Evolutionary conservation across 2,329 filamentous ascomycete genomes (phyloP), one percentile per base, ranked within the genome.

Genomic region (Tolypocladium guangdongense): DNA sequence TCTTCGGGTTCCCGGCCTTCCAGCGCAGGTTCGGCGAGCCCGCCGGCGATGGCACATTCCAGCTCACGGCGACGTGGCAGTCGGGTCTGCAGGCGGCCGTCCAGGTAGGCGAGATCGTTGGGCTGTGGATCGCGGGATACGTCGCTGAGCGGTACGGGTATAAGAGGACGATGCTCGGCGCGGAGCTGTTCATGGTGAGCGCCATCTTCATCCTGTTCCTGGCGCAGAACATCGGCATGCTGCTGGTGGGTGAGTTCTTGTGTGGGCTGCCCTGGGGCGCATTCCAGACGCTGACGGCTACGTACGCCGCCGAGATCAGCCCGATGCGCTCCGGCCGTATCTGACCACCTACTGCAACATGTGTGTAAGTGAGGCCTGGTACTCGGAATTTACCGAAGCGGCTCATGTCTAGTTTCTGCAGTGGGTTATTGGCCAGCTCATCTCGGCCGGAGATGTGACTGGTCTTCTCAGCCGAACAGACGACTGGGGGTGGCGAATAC

Each of bases 11-110:
- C n/a, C 49, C 49, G 16, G 18, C 7, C 10, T 51, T 51, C 24
- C 35, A 45, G 35, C 18, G 22, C 6, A 64, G 59, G 27, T 69
- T 64, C 43, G 65, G 65, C 8, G 57, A 61, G 49, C 55, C 60
- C 24, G 58, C 62, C 22, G 56, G 53, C 8, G 47, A 59, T 27
- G 63, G 63, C 20, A 58, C 58, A 8, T 62, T 62, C 47, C 63
- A 76, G 55, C 64, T 80, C 24, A 65, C 71, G 2, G 69, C 72
- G 0, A 58, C 67, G 3, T 79, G 76, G 74, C 74, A 77, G 60
- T 68, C 73, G 4, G 72, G 68, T 0, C 63, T 79, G 1, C 64
- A 66, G 39, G 73, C 72, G 43, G 74, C 67, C 6, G 66, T 69
- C 3, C 63, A 68, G 7, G 66, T 73, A 18, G 76, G 76, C 10